Conservation (phyloP, 306 rosid species). For the Albizia julibrissin region DNA sequence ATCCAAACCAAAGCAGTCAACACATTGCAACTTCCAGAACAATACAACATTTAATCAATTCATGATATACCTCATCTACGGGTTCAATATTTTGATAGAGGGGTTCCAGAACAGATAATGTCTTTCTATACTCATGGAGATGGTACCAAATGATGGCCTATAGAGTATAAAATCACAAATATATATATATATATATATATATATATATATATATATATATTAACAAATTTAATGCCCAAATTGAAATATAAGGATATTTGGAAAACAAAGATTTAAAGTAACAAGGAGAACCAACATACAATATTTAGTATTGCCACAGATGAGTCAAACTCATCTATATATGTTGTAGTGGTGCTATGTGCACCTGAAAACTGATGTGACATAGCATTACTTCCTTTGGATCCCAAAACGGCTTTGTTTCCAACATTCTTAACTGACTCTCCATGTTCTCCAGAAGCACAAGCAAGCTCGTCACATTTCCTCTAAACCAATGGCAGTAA, state of each 20-base stretch:
- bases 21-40: constrained; percentile 23
- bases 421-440: constrained; percentile 58
- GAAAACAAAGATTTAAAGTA: constrained; percentile 10
- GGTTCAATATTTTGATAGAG: constrained; percentile 92
- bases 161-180: constrained; percentile 23
- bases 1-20: constrained; percentile 32
- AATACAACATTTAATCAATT: constrained; percentile 25
- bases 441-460: constrained; percentile 66
- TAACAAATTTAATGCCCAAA: constrained; percentile 1
- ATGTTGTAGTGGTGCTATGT: constrained; percentile 44
- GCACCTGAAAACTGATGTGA: constrained; percentile 52
- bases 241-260: constrained; percentile 1
- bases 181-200: background rate
- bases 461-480: constrained; percentile 65
- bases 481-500: constrained; percentile 55
- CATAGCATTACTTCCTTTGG: constrained; percentile 56
- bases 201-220: background rate
- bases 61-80: constrained; percentile 71
- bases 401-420: constrained; percentile 60
- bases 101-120: constrained; percentile 82
- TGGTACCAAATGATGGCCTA: constrained; percentile 95
- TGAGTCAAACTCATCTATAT: constrained; percentile 81
- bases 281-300: constrained; percentile 43
- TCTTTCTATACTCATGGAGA: constrained; percentile 81
- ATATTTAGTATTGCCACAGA: constrained; percentile 59